A percentile compares a stretch with the other conserved stretches of the same genome.
Evolutionary conservation across 2,329 filamentous ascomycete genomes (phyloP).

Genomic region (Cladophialophora immunda): DNA sequence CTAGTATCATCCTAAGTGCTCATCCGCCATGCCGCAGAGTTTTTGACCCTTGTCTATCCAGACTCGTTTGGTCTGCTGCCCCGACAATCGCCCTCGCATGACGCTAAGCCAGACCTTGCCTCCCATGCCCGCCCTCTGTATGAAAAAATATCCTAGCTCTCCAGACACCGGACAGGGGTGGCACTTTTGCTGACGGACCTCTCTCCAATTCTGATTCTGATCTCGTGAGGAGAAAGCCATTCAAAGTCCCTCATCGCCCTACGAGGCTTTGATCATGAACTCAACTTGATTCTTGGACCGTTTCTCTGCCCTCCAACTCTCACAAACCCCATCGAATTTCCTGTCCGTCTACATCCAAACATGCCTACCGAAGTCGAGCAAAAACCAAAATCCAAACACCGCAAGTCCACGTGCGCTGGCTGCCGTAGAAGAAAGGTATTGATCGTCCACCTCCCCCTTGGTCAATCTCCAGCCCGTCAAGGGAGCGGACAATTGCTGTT

Average conservation of each 20-base stretch:
- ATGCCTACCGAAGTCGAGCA: slow-evolving; percentile 34
- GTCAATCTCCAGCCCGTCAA: neutral
- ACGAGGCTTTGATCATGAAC: slow-evolving; percentile 29
- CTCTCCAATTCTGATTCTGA: slow-evolving; percentile 24
- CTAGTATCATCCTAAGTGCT: slow-evolving; percentile 10
- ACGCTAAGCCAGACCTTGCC: slow-evolving; percentile 16
- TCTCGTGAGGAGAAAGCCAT: slow-evolving; percentile 30
- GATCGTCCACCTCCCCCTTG: slow-evolving; percentile 6
- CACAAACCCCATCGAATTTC: neutral
- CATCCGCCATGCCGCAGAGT: slow-evolving; percentile 18
- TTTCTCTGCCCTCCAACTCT: slow-evolving; percentile 7
- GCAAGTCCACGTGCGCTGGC: slow-evolving; percentile 40
- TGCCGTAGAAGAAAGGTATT: slow-evolving; percentile 41
- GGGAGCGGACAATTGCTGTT: neutral
- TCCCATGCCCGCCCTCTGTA: slow-evolving; percentile 14
- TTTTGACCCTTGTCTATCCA: slow-evolving; percentile 14
- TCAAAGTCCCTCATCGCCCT: slow-evolving; percentile 24
- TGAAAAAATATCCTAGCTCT: slow-evolving; percentile 24
- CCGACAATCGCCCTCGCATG: slow-evolving; percentile 27
- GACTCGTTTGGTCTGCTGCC: slow-evolving; percentile 2
- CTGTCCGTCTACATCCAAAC: neutral
- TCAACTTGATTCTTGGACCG: slow-evolving; percentile 9
- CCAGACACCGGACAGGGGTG: slow-evolving; percentile 7
- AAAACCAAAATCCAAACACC: slow-evolving; percentile 40
- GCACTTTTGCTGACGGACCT: slow-evolving; percentile 26